Evolutionary conservation across 306 rosid species (phyloP), one percentile per base, ranked within the genome.

Genomic region (Trifolium repens): DNA sequence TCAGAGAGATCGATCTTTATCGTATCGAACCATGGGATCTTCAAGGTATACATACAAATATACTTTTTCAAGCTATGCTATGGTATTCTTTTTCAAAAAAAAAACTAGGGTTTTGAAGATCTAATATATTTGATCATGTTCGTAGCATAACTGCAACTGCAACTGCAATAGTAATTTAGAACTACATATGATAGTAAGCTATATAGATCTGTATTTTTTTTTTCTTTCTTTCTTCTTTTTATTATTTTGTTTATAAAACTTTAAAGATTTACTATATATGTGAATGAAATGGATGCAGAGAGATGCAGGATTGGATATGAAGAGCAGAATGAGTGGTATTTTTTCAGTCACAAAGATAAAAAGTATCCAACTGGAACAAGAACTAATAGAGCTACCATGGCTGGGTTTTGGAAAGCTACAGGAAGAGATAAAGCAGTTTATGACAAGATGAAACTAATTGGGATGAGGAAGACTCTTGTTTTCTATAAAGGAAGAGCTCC

Each of bases 11-110:
- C 53, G 98, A 94, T 86, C 97, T 94, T 6, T 94, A 94, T 77
- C 86, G 98, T 75, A 94, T 94, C 53, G 98, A 94, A 79, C 98
- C 98, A 4, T 94, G 98, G 98, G 98, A 94, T 90, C 98, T 94
- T 43, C 91, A 84, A 91, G 98, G 98, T 91, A 90, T 10, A 17
- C n/a, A 47, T 39, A 40, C 26, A 22, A 3, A 67, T 42, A 67
- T 42, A 13, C 39, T 65, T 39, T 47, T 17, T 37, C 8, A 55
- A 19, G 2, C 14, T 39, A 30, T 30, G 11, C 46, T 22, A 30
- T 30, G 5, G 26, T 22, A 13, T 8, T 70, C 15, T 65, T 27
- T 19, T 62, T 39, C 17, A 22, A 37, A 14, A 4, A 47, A 43
- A 32, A 65, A 30, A 43, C 24, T 79, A 83, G 83, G 86, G 86